Base-by-base conservation (phyloP, 495 filamentous ascomycete species). In the Podospora conica region DNA sequence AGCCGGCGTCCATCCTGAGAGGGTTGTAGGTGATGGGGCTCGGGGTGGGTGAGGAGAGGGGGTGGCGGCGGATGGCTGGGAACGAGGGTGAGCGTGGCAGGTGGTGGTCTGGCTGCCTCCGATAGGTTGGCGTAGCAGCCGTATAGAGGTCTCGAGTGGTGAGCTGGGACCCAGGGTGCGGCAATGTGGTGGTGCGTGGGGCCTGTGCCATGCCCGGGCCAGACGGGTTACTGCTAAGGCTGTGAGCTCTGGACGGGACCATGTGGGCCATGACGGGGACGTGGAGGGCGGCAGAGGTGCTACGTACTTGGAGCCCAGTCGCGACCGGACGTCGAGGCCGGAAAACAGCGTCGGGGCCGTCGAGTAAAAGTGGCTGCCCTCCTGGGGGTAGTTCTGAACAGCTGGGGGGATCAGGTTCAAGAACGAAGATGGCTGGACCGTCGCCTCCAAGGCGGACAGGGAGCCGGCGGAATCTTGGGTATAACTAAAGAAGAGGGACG, bases 121-220 rank as follows among this genome's bases (percentile, higher is more conserved):
- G 72, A 66, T 79, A 82, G 54, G 76, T 74, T 23, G 83, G 82
- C 63, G 81, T 80, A 65, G 81, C 64, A 31, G 77, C 66, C 48
- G 78, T 70, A 77, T 84, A 85, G 66, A 81, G 70, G 56, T 85
- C 83, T 75, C 83, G 79, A 58, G 79, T 70, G 69, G 69, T 82
- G 64, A 81, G 58, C 59, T 81, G 78, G 22, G 75, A 76, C 61
- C 71, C 74, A 71, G 78, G 80, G 69, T 81, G 81, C 67, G 83
- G 80, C 68, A 84, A 66, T 64, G 78, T 72, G 71, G 80, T 73
- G 68, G 82, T 76, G 70, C 82, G 82, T 71, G 77, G 79, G 76
- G 79, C 78, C 76, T 83, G 81, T 79, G 82, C 81, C 81, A 85
- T 83, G 70, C 80, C 80, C 79, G 81, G 75, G 67, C 81, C 76